Base-by-base conservation (phyloP, 176 grass and related monocot species). In the Paspalum notatum region DNA sequence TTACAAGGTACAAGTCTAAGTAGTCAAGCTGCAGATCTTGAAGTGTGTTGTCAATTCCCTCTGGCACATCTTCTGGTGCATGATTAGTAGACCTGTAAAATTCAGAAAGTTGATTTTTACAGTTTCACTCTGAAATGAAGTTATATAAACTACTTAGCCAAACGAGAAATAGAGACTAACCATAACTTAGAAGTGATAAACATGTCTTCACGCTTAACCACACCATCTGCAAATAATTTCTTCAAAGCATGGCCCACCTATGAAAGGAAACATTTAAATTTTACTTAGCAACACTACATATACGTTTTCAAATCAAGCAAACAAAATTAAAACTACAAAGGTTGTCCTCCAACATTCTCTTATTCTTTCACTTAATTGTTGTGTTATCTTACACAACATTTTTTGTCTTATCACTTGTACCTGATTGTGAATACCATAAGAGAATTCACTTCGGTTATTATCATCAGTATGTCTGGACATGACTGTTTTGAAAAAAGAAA, bases 151-250 rank as follows among this genome's bases (percentile, higher is more conserved):
- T 72, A 26, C 52, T 41, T 49, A 53, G 44, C 25, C 60, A 55
- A 6, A 54, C 4, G 50, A 57, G 20, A 75, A 86, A 86, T 67
- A n/a, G 48, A 78, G 51, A 5, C 74, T 62, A 59, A 97, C 91
- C 94, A 97, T 69, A 97, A 77, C 73, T 97, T 97, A 80, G 93
- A 93, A 71, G 93, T 97, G 83, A 97, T 83, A 66, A 92, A 97
- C 68, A 97, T 53, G 22, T 97, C 88, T 63, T 86, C 86, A 76
- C 93, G 93, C 77, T 91, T 87, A 63, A 89, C 77, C 20, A 89
- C 44, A 41, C 88, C 88, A 51, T 97, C 83, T 32, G 83, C 77
- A 80, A 97, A 87, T 17, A 97, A 65, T 81, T 77, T 91, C 72
- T 93, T 97, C 39, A 97, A 73, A 79, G 88, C 88, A 51, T 87